A percentile compares a stretch with the other conserved stretches of the same genome.
Conservation (phyloP, 192 early-diverging fungal species). For the Gonapodya sp. region DNA sequence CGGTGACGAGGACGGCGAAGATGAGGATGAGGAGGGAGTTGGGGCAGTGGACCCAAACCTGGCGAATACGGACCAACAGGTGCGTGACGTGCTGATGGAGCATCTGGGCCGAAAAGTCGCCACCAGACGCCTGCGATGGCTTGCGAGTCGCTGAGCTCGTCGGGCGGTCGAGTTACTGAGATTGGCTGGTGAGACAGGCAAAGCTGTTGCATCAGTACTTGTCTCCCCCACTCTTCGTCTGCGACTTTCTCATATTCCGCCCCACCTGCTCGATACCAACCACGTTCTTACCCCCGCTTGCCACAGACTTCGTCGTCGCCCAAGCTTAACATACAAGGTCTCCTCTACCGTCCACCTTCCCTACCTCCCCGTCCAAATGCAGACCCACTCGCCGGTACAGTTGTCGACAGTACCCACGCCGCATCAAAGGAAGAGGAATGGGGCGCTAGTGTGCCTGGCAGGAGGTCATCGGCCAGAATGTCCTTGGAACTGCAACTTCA, state of each 20-base stretch:
- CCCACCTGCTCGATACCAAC: too few relatives aligned
- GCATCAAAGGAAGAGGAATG: background rate
- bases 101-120: too few relatives aligned
- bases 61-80: background rate
- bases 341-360: background rate
- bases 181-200: too few relatives aligned
- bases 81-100: background rate
- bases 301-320: background rate
- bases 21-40: background rate
- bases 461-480: too few relatives aligned
- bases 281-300: too few relatives aligned
- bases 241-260: too few relatives aligned
- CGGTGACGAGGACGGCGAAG: background rate
- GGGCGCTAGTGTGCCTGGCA: background rate
- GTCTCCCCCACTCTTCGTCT: too few relatives aligned
- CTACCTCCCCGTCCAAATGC: background rate
- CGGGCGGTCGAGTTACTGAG: too few relatives aligned
- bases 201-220: too few relatives aligned
- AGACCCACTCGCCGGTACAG: background rate
- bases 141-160: too few relatives aligned
- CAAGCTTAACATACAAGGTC: background rate
- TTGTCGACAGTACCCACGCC: background rate
- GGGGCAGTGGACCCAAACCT: background rate
- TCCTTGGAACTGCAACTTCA: too few relatives aligned
- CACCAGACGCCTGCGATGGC: too few relatives aligned